Evolutionary conservation across 164 flowering plant species (phyloP), one percentile per base, ranked within the genome.

Genomic region (Annona squamosa): DNA sequence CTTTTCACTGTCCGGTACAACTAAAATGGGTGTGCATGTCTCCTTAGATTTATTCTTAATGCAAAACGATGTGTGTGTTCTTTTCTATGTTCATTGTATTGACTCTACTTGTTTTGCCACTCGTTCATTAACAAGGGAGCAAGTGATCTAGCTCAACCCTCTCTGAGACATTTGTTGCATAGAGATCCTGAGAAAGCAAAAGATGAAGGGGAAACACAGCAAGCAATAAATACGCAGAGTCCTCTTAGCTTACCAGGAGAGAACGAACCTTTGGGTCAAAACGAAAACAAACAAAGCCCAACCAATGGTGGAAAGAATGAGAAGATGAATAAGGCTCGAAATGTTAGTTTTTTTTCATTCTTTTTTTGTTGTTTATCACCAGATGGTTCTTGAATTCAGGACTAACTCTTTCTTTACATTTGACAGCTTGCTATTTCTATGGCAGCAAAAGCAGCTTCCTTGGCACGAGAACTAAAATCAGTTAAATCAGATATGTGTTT

Each of bases 391-490:
- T 61, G 43, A 45, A 7, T 44, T 69, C 12, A 56, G 44, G 19
- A 65, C 4, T 46, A 47, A 19, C 43, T 10, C 10, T 73, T 17
- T 57, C 5, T 37, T 65, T 18, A 48, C 48, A 5, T 73, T 72
- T 67, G 63, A 74, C 85, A 94, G 97, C 86, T 92, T 75, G 99
- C 98, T 41, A 71, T 86, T 52, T 87, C 97, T 26, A 89, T 95
- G 98, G 96, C 99, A 46, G 78, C 88, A 46, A 95, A 87, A 83
- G 94, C 98, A 42, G 85, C 87, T 73, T 75, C 85, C 1, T 78
- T 95, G 45, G 95, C 98, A 0, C 84, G 89, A 76, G 96, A 92
- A 71, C 79, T 95, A 77, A 92, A 90, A 73, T 88, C 87, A 1
- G 75, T 92, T 10, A 90, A 81, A 74, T 88, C 89, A 1, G 90